phyloP scores from a whole-genome alignment of 2,329 filamentous ascomycete species.

The Phialophora macrospora region DNA sequence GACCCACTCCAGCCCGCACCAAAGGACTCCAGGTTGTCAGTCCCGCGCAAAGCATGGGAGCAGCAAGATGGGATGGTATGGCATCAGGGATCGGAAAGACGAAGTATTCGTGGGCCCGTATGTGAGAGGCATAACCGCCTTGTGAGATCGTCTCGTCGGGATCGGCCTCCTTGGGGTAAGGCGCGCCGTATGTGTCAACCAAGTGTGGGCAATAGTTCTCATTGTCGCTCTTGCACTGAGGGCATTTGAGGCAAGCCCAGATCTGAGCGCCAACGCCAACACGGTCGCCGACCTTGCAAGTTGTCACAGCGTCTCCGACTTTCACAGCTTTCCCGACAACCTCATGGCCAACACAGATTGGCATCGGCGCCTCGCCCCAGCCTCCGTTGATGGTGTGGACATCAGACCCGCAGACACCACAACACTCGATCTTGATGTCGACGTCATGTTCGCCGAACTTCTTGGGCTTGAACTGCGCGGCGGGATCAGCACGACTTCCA shows the following conservation, averaged over 20 bases:
- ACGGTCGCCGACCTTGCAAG: constrained; percentile 65
- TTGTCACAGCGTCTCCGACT: constrained; percentile 68
- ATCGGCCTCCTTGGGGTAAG: constrained; percentile 54
- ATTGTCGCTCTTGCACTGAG: constrained; percentile 68
- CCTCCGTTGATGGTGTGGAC: constrained; percentile 70
- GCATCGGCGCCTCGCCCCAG: constrained; percentile 58
- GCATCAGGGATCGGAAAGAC: constrained; percentile 72
- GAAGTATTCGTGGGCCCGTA: constrained; percentile 78
- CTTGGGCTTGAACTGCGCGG: constrained; percentile 75
- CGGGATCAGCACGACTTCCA: constrained; percentile 13
- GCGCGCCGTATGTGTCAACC: constrained; percentile 56
- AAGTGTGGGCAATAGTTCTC: constrained; percentile 70
- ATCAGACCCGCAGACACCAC: constrained; percentile 75
- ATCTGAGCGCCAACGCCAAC: constrained; percentile 73
- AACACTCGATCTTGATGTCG: constrained; percentile 83
- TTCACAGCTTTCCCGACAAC: constrained; percentile 72
- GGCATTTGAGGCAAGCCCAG: constrained; percentile 68
- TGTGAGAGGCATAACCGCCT: constrained; percentile 70
- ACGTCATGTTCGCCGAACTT: constrained; percentile 86
- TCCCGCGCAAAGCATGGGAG: constrained; percentile 71
- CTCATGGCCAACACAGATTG: constrained; percentile 63
- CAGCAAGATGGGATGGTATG: constrained; percentile 57
- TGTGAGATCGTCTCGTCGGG: constrained; percentile 66
- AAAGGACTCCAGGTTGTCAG: constrained; percentile 80
- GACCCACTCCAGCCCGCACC: constrained; percentile 73